Evolutionary conservation across 2,329 filamentous ascomycete genomes (phyloP).

Genomic region (Xylariaceae sp.): DNA sequence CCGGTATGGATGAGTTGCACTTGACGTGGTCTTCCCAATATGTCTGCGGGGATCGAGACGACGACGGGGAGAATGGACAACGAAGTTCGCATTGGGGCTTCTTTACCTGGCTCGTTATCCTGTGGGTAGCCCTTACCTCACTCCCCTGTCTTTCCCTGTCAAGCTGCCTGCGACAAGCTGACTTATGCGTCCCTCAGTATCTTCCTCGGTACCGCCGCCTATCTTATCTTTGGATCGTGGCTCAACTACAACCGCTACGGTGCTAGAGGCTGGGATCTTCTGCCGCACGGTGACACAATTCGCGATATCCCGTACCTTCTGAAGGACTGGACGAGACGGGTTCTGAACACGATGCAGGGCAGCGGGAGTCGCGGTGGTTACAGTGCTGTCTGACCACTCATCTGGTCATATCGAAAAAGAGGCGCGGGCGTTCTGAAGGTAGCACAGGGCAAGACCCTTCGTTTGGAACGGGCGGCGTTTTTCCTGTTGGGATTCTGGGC

Average conservation of each 20-base stretch:
- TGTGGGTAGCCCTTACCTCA: constrained; percentile 55
- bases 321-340: constrained; percentile 76
- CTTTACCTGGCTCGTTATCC: constrained; percentile 93
- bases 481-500: not conserved
- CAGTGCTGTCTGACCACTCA: constrained; percentile 75
- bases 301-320: constrained; percentile 87
- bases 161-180: not conserved
- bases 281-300: constrained; percentile 88
- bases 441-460: not conserved
- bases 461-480: not conserved
- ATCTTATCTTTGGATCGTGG: constrained; percentile 97
- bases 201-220: constrained; percentile 78
- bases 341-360: constrained; percentile 78
- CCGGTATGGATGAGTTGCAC: constrained; percentile 54
- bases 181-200: constrained; percentile 45
- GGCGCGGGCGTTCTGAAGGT: not conserved
- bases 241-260: constrained; percentile 98
- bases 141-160: not conserved
- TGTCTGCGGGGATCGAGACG: constrained; percentile 57
- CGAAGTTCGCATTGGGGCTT: constrained; percentile 71
- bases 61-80: constrained; percentile 28
- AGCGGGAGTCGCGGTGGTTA: constrained; percentile 83
- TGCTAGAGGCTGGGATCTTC: constrained; percentile 86
- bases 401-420: too few species aligned
- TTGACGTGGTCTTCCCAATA: constrained; percentile 84